Percentiles rank a stretch among this genome's conserved stretches.
phyloP scores from a whole-genome alignment of 495 filamentous ascomycete genomes.

The Daldinia caldariorum region DNA sequence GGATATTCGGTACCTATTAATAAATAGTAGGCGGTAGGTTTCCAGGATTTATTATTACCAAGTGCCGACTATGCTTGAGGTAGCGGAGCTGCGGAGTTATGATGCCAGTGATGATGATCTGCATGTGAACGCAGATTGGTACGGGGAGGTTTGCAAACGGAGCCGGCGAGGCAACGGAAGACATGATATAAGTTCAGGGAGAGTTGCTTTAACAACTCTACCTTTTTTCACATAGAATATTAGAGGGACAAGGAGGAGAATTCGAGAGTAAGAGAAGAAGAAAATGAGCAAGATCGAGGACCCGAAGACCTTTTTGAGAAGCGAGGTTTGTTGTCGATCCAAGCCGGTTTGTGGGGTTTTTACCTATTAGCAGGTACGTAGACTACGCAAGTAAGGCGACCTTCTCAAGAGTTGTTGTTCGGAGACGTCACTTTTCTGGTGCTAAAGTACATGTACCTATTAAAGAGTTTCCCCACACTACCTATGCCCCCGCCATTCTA shows the following conservation, averaged over 20 bases:
- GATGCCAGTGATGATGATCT: constrained; percentile 31
- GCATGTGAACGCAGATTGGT: constrained; percentile 27
- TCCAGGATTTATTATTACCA: constrained; percentile 7
- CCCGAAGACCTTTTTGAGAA: constrained; percentile 33
- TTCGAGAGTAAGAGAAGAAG: background rate
- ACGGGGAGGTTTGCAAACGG: constrained; percentile 17
- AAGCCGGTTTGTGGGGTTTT: constrained; percentile 36
- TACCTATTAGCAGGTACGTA: background rate
- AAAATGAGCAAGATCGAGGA: constrained; percentile 26
- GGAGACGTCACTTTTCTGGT: constrained; percentile 36
- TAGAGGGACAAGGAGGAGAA: constrained; percentile 7
- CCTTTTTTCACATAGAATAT: background rate
- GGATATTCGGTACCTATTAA: background rate
- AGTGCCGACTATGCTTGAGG: background rate
- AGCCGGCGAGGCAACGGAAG: constrained; percentile 5
- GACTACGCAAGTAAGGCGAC: background rate
- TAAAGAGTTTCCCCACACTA: constrained; percentile 28
- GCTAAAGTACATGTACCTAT: constrained; percentile 11
- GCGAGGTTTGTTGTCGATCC: constrained; percentile 43
- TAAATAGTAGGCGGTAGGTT: background rate
- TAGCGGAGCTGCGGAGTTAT: constrained; percentile 32
- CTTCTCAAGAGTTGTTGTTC: no score
- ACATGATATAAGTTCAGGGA: background rate
- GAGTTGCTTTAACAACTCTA: background rate
- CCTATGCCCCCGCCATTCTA: background rate